Base-by-base conservation (phyloP, 2,329 filamentous ascomycete genomes). In the Colletotrichum euphorbiae region DNA sequence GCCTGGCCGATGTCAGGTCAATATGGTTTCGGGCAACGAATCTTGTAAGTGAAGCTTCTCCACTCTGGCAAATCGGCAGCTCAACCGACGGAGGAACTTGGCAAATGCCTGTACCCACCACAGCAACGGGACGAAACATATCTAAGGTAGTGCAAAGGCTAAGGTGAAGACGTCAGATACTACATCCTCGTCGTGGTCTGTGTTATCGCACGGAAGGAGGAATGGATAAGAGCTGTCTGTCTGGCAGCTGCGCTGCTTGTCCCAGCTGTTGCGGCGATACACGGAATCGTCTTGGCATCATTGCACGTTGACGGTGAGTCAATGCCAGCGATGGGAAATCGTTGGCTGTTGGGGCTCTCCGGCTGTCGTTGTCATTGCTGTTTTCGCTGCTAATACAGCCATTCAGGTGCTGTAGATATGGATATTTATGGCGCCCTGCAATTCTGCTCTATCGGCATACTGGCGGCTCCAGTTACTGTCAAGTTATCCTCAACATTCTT, bases 391-490 rank as follows among this genome's bases (percentile, higher is more conserved):
- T 28, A 8, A 28, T 28, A 28, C 28, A 6, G 28, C 28, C 28
- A 1, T 67, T 24, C 64, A 90, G 89, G 80, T 58, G 89, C 87
- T 13, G 84, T 91, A 13, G 89, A 91, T 72, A 87, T 92, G 84
- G 90, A 92, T 71, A 80, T 91, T 3, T 92, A 86, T 64, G 90
- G 90, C 1, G 88, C 89, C 8, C 90, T 91, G 69, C 90, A 92
- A 71, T 75, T 91, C 0, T 91, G 89, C 67, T 83, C 89, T 0
- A 89, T 92, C 42, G 89, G 88, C 12, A 88, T 91, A 15, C 72
- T 92, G 4, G 87, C 88, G 1, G 89, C 87, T 4, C 90, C 89
- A 0, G 82, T 89, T 0, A 90, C 89, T 0, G 88, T 89, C 21
- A 82, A 84, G 69, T 75, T 89, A 48, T 91, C 89, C 1, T 78